Base-by-base conservation (phyloP, 352 stramenopile species). In the Phytophthora pistaciae region DNA sequence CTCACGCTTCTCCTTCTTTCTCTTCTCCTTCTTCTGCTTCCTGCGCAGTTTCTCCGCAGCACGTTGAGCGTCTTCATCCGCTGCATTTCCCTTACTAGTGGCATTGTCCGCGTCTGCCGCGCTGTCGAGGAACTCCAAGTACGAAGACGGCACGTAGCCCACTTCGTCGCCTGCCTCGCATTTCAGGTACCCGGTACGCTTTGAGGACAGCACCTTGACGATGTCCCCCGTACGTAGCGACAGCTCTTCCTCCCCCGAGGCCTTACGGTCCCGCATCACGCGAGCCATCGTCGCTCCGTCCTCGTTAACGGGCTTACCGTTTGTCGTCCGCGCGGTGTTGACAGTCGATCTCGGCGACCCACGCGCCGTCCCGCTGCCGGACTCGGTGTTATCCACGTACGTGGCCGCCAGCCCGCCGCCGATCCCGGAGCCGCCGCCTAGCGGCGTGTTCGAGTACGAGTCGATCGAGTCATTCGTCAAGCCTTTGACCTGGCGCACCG, bases 401-500 rank as follows among this genome's bases (percentile, higher is more conserved):
- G 79, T 80, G 0, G 74, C 69, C 18, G 60, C 55, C 54, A 73
- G 48, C 3, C 53, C 64, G 27, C 60, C 18, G 33, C 60, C 76
- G 48, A 63, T 38, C 25, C 42, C 42, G n/a, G 72, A 48, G 3
- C 64, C 54, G 29, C 58, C 57, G 13, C 68, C 61, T n/a, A 84
- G 59, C 5, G 83, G 72, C 53, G 79, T 88, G 58, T 93, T 92
- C 27, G 87, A 82, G 60, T 96, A 96, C 56, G 87, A 83, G 66
- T 96, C 89, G 75, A 96, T 96, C 44, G 87, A 93, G 77, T 95
- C 89, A 80, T 96, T 88, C 50, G 84, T 90, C 66, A 96, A 82
- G 6, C 88, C 85, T 59, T 92, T 81, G 33, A 96, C 78, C 62
- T 96, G 89, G 33, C 88, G 86, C 53, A 91, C 78, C n/a, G 83